Percentiles rank a stretch among this genome's conserved stretches.
phyloP scores from a whole-genome alignment of 1,284 basidiomycete genomes.

The Ganoderma boninense region DNA sequence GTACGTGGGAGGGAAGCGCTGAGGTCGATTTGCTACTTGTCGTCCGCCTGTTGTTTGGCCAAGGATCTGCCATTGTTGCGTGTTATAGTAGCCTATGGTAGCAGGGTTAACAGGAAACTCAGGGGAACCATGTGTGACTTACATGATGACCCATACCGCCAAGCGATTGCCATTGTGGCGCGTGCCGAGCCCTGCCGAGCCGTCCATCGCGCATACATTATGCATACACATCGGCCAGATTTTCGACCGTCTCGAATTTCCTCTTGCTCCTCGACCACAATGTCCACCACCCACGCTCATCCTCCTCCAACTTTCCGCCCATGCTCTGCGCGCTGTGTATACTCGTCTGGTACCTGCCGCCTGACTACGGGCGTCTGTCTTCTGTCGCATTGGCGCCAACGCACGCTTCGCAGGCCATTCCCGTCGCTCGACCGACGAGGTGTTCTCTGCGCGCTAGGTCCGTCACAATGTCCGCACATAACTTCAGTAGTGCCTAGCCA shows the following conservation, averaged over 20 bases:
- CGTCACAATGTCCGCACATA: background rate
- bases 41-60: background rate
- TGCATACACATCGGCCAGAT: background rate
- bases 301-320: background rate
- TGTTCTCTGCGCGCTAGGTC: background rate
- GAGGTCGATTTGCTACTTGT: constrained; percentile 7
- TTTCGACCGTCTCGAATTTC: background rate
- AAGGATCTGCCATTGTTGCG: background rate
- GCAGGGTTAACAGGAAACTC: too few relatives aligned
- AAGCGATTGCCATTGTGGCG: constrained; percentile 2
- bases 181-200: constrained; percentile 9
- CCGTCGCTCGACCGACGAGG: background rate
- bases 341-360: background rate
- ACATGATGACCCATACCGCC: background rate
- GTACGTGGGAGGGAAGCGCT: background rate
- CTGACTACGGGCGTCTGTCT: background rate
- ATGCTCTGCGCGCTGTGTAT: background rate
- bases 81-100: background rate
- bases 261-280: background rate
- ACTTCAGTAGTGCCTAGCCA: background rate
- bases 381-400: background rate
- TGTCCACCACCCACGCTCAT: background rate
- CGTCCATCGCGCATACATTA: constrained; percentile 2
- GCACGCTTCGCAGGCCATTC: background rate
- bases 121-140: background rate